Evolutionary conservation across 345 rosid species (phyloP).

Genomic region (Melaleuca quinquenervia): DNA sequence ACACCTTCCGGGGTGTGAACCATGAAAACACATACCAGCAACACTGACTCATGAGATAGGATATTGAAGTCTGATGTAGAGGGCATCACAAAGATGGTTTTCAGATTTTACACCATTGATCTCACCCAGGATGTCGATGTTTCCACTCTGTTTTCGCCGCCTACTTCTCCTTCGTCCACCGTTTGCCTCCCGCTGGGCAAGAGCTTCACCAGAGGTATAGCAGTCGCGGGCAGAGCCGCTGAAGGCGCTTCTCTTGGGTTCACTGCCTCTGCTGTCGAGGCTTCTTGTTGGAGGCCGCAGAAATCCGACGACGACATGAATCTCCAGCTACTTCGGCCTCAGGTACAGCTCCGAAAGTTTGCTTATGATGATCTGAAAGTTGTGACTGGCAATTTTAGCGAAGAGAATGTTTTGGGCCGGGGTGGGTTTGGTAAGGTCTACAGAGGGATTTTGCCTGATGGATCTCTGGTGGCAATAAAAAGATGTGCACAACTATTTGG

Average conservation of each 20-base stretch:
- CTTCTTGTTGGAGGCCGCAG: background rate
- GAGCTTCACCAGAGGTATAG: background rate
- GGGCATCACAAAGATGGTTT: background rate
- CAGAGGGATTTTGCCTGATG: background rate
- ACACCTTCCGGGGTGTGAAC: background rate
- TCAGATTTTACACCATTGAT: background rate
- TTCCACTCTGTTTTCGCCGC: background rate
- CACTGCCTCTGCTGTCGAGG: background rate
- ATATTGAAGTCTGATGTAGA: too few species aligned
- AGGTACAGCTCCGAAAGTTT: background rate
- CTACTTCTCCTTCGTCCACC: background rate
- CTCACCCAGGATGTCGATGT: background rate
- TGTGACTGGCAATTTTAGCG: background rate
- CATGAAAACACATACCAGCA: background rate
- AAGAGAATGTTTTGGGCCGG: background rate
- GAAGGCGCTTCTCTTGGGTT: background rate
- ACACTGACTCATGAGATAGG: background rate
- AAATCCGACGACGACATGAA: background rate
- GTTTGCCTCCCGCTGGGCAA: background rate
- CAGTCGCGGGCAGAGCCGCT: background rate
- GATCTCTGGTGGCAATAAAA: background rate
- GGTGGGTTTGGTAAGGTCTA: background rate
- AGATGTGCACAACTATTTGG: background rate
- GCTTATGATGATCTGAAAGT: background rate
- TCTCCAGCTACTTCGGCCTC: background rate